phyloP scores from a whole-genome alignment of 306 rosid species.

The Vigna angularis region DNA sequence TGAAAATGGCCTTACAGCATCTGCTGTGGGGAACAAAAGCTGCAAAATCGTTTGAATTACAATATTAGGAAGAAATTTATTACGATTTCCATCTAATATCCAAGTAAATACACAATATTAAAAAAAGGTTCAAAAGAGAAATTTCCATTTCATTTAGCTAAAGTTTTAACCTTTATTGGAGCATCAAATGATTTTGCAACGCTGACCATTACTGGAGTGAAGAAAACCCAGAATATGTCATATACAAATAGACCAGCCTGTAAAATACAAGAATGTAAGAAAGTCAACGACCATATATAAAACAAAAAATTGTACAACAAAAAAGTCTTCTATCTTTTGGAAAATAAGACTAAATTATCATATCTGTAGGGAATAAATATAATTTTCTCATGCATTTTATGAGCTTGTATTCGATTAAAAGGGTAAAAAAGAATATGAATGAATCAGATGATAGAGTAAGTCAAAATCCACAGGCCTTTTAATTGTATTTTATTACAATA shows the following conservation, averaged over 20 bases:
- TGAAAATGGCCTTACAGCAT: constrained; percentile 85
- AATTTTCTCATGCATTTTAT: neutral
- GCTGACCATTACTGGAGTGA: constrained; percentile 99
- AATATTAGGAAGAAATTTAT: constrained; percentile 29
- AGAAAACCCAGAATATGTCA: constrained; percentile 99
- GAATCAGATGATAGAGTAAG: neutral
- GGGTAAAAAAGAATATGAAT: neutral
- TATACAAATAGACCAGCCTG: constrained; percentile 98
- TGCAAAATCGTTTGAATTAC: constrained; percentile 49
- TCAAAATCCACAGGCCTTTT: constrained; percentile 8
- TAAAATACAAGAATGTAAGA: constrained; percentile 30
- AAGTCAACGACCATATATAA: constrained; percentile 37
- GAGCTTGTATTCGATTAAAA: constrained; percentile 26
- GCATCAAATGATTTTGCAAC: constrained; percentile 99
- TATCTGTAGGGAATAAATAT: constrained; percentile 9
- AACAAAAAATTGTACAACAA: neutral
- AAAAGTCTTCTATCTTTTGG: constrained; percentile 18
- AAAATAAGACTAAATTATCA: constrained; percentile 8
- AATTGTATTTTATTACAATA: neutral
- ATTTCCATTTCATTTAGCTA: constrained; percentile 35
- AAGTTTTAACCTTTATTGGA: constrained; percentile 86
- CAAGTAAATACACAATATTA: neutral
- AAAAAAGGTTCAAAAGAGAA: constrained; percentile 30
- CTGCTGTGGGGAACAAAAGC: constrained; percentile 97
- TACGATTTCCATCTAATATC: constrained; percentile 24